Conservation (phyloP, 352 stramenopile genomes). For the Pythium myriotylum region DNA sequence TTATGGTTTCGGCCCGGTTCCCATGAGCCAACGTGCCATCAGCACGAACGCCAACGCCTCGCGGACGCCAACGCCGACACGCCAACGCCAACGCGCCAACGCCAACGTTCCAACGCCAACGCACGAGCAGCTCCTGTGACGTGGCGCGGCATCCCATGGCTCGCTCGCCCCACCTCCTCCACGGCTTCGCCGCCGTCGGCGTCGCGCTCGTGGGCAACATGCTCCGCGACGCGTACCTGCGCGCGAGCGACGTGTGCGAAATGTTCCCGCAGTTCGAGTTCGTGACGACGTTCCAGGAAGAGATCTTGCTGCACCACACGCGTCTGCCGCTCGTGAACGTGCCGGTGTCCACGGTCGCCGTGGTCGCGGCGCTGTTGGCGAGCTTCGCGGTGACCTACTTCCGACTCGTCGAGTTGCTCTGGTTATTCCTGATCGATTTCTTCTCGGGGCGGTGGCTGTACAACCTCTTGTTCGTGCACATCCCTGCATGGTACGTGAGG, state of each 20-base stretch:
- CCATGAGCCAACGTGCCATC: constrained; percentile 8
- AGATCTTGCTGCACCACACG: constrained; percentile 62
- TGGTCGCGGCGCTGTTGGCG: constrained; percentile 38
- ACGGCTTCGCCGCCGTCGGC: constrained; percentile 46
- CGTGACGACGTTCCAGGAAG: constrained; percentile 53
- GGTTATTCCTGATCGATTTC: constrained; percentile 49
- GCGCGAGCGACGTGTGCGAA: constrained; percentile 46
- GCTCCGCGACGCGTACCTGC: constrained; percentile 48
- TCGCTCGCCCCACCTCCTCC: constrained; percentile 37
- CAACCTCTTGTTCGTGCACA: constrained; percentile 47
- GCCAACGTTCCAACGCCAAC: constrained; percentile 6
- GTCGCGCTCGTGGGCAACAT: constrained; percentile 47
- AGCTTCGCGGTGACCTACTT: constrained; percentile 38
- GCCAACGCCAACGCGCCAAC: constrained; percentile 9
- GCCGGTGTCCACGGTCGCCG: constrained; percentile 46
- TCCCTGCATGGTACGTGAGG: constrained; percentile 55
- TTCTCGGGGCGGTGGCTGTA: constrained; percentile 61
- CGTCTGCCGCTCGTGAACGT: constrained; percentile 43
- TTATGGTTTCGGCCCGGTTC: constrained; percentile 2
- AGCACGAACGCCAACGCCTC: constrained; percentile 1
- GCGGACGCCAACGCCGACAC: constrained; percentile 7
- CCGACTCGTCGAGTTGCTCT: constrained; percentile 45
- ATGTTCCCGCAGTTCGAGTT: constrained; percentile 73
- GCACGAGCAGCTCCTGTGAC: constrained; percentile 8
- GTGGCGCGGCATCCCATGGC: neutral